phyloP scores from a whole-genome alignment of 257 asterid genomes.

The Capsicum chinense region DNA sequence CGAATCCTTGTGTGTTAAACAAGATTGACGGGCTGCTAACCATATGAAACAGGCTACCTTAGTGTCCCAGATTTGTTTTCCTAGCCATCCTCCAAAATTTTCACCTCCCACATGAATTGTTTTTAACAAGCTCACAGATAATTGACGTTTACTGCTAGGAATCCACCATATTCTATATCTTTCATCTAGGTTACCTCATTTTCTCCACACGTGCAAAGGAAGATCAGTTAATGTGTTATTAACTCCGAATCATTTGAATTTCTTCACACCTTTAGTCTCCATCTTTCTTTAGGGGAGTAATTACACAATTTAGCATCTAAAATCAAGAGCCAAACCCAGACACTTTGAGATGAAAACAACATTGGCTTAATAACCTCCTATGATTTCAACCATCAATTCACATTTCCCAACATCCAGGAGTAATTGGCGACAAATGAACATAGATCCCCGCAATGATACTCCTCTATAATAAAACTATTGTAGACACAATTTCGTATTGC shows the following conservation, averaged over 20 bases:
- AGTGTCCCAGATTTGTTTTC: not conserved
- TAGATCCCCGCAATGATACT: not conserved
- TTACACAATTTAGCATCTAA: not conserved
- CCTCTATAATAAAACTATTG: not conserved
- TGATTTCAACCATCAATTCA: not conserved
- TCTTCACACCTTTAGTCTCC: not conserved
- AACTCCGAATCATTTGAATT: not conserved
- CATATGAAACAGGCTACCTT: not conserved
- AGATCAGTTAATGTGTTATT: not conserved
- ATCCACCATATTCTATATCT: not conserved
- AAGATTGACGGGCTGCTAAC: not conserved
- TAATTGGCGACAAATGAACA: not conserved
- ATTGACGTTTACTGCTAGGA: not conserved
- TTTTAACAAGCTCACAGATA: not conserved
- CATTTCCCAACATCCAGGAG: not conserved
- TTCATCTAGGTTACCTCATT: not conserved
- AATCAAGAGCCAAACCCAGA: not conserved
- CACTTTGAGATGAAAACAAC: not conserved
- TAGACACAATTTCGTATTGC: not conserved
- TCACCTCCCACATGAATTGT: not conserved
- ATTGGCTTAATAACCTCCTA: not conserved
- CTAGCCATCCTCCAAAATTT: not conserved
- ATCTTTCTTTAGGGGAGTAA: not conserved
- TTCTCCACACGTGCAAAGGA: not conserved
- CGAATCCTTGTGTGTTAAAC: not conserved